Evolutionary conservation across 371 early-diverging fungal species (phyloP).

Genomic region (Lichtheimia hyalospora): DNA sequence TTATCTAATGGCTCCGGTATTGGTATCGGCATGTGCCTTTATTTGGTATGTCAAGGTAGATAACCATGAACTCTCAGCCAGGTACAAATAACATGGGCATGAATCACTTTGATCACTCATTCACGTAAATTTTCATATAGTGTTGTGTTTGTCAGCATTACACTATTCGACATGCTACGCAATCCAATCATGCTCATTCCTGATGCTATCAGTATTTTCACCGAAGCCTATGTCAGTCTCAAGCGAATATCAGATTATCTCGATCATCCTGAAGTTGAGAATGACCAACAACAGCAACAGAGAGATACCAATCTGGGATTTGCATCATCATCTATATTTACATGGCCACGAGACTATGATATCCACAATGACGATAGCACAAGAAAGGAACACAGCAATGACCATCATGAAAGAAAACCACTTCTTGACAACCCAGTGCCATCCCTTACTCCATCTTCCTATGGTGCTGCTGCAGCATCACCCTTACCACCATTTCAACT

Average conservation of each 20-base stretch:
- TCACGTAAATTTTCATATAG: constrained; percentile 8
- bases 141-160: constrained; percentile 64
- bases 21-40: constrained; percentile 57
- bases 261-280: constrained; percentile 44
- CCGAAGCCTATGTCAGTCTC: constrained; percentile 53
- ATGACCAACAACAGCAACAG: constrained; percentile 4
- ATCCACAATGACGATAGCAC: not conserved
- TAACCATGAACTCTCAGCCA: constrained; percentile 44
- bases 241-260: constrained; percentile 54
- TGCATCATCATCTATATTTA: not conserved
- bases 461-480: constrained; percentile 8
- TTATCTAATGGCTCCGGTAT: constrained; percentile 50
- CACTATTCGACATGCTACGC: constrained; percentile 57
- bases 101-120: not conserved
- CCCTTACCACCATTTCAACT: not conserved
- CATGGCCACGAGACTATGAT: not conserved
- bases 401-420: not conserved
- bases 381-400: not conserved
- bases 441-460: constrained; percentile 8
- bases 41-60: constrained; percentile 60
- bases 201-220: constrained; percentile 24
- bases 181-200: constrained; percentile 55
- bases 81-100: not conserved
- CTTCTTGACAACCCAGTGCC: constrained; percentile 15
- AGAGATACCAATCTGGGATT: not conserved